phyloP scores from a whole-genome alignment of 352 stramenopile species.

The Pythium sp. region DNA sequence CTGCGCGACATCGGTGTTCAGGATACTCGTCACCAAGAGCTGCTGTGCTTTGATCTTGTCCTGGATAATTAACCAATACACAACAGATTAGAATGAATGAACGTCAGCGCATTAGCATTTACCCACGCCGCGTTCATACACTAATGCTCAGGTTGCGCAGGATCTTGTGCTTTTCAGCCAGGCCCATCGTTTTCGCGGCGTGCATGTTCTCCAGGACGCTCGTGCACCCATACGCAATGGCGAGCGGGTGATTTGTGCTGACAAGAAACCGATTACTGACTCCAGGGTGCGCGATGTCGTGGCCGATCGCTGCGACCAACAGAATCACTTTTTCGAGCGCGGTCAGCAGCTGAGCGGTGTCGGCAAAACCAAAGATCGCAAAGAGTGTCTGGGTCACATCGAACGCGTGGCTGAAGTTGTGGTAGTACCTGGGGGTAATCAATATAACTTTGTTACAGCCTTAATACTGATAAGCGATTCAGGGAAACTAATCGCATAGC shows the following conservation, averaged over 20 bases:
- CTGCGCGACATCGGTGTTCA: conserved; percentile 22
- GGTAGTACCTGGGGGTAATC: conserved; percentile 18
- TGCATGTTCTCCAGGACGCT: conserved; percentile 31
- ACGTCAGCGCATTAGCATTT: background rate
- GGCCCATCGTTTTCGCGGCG: conserved; percentile 24
- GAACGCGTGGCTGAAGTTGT: conserved; percentile 30
- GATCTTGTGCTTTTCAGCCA: conserved; percentile 15
- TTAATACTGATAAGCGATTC: background rate
- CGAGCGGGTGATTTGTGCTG: conserved; percentile 19
- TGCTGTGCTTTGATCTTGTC: conserved; percentile 21
- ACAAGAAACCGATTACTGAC: conserved; percentile 28
- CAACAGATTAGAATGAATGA: background rate
- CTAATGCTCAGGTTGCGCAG: conserved; percentile 15
- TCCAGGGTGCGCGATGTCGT: conserved; percentile 29
- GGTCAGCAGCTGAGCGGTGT: conserved; percentile 8
- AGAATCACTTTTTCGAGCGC: conserved; percentile 22
- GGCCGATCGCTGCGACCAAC: conserved; percentile 25
- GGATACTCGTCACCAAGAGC: conserved; percentile 26
- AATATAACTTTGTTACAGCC: background rate
- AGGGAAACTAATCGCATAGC: background rate
- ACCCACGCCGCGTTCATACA: background rate
- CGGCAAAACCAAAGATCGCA: conserved; percentile 21
- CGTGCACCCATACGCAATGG: conserved; percentile 15
- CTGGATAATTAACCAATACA: background rate
- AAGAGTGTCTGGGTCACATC: conserved; percentile 34